phyloP scores from a whole-genome alignment of 345 rosid genomes.

The Brassica nigra region DNA sequence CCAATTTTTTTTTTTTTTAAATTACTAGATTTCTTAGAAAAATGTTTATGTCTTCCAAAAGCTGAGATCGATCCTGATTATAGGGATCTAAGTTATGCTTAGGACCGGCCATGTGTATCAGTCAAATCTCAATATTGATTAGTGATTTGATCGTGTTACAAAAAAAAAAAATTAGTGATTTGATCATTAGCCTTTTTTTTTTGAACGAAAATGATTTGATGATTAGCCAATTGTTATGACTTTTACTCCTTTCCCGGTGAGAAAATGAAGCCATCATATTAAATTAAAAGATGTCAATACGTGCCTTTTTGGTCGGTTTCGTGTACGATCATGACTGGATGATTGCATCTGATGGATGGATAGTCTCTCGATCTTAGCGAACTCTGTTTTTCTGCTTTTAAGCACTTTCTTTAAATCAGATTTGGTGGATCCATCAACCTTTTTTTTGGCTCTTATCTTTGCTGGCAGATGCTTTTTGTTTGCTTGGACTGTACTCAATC shows the following conservation, averaged over 20 bases:
- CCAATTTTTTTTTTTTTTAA: too few relatives aligned
- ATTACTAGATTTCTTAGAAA: too few relatives aligned
- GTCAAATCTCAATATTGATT: not conserved
- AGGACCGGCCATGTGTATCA: not conserved
- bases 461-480: slow-evolving; percentile 23
- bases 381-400: slow-evolving; percentile 15
- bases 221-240: not conserved
- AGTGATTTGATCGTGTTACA: not conserved
- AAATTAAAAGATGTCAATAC: not conserved
- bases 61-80: too few relatives aligned
- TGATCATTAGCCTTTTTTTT: too few relatives aligned
- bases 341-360: not conserved
- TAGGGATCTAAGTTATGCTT: not conserved
- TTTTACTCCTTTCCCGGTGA: not conserved
- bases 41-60: too few relatives aligned
- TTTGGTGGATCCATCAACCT: slow-evolving; percentile 31
- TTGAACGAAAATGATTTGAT: too few relatives aligned
- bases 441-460: not conserved
- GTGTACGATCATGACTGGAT: slow-evolving; percentile 29
- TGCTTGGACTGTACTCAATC: slow-evolving; percentile 29
- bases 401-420: slow-evolving; percentile 13
- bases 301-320: slow-evolving; percentile 11
- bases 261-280: not conserved
- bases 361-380: slow-evolving; percentile 9
- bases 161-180: too few relatives aligned